These are phyloP conservation scores for Pythium apleroticum DNA, from an alignment of 352 stramenopile species.

Conservation along the genomic window DNA sequence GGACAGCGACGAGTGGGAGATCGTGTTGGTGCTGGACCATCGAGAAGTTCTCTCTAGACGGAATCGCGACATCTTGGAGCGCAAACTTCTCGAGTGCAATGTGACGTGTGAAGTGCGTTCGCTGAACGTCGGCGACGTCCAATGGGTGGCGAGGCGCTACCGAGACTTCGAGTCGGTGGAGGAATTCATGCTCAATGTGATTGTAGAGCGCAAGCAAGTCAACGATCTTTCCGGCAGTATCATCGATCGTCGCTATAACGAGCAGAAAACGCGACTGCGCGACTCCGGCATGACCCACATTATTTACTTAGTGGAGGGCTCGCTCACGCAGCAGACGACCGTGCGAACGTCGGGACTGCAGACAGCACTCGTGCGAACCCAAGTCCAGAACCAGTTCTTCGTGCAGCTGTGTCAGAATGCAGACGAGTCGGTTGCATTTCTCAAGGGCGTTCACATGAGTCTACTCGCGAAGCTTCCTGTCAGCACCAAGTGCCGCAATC, in stretches of 20 bases:
- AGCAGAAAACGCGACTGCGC: constrained; percentile 73
- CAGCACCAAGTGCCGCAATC: constrained; percentile 33
- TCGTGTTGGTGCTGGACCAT: constrained; percentile 83
- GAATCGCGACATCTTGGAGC: constrained; percentile 73
- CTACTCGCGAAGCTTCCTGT: constrained; percentile 58
- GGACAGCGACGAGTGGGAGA: constrained; percentile 61
- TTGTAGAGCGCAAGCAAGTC: constrained; percentile 85
- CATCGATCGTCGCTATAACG: constrained; percentile 75
- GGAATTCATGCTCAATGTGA: constrained; percentile 80
- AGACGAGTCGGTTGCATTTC: constrained; percentile 77
- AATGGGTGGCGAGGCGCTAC: constrained; percentile 68
- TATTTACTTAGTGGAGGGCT: constrained; percentile 86
- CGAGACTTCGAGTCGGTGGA: constrained; percentile 20
- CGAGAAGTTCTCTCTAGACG: constrained; percentile 72
- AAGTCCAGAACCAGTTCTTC: constrained; percentile 84
- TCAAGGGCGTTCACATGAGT: constrained; percentile 61
- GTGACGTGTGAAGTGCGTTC: constrained; percentile 82
- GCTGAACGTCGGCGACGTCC: constrained; percentile 75
- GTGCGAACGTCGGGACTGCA: constrained; percentile 58
- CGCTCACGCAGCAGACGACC: constrained; percentile 67
- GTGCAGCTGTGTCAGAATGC: constrained; percentile 74
- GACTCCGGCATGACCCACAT: constrained; percentile 71
- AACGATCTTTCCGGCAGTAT: constrained; percentile 80
- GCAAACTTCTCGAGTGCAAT: constrained; percentile 72
- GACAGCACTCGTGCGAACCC: constrained; percentile 74